Percentiles rank a stretch among this genome's conserved stretches.
These are phyloP conservation scores for Chiua virens DNA, from an alignment of 768 basidiomycete species.

Conservation along the genomic window DNA sequence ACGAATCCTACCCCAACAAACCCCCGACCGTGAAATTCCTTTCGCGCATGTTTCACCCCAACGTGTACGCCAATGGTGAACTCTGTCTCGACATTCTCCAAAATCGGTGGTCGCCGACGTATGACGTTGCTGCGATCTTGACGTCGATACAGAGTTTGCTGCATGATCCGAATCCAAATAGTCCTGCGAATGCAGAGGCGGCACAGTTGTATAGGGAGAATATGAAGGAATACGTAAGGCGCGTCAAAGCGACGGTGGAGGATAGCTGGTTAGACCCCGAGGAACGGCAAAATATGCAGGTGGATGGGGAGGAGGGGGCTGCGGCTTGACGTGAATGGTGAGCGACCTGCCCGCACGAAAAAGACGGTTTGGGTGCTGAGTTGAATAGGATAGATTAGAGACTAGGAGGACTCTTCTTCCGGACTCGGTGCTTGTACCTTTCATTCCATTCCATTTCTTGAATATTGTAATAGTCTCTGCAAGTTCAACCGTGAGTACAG, in stretches of 20 bases:
- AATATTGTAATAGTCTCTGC: too few relatives aligned
- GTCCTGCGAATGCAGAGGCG: slow-evolving; percentile 97
- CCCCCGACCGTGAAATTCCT: slow-evolving; percentile 97
- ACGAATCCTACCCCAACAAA: slow-evolving; percentile 98
- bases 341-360: too few relatives aligned
- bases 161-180: slow-evolving; percentile 98
- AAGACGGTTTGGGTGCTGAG: background rate
- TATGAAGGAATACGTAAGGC: slow-evolving; percentile 95
- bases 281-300: slow-evolving; percentile 61
- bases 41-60: slow-evolving; percentile 98
- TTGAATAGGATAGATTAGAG: slow-evolving; percentile 1
- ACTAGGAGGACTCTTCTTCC: background rate
- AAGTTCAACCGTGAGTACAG: too few relatives aligned
- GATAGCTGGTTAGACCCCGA: slow-evolving; percentile 89
- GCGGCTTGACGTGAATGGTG: background rate
- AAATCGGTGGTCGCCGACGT: slow-evolving; percentile 98
- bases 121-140: slow-evolving; percentile 97
- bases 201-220: slow-evolving; percentile 96
- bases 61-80: slow-evolving; percentile 98
- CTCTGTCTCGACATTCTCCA: slow-evolving; percentile 98
- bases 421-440: slow-evolving; percentile 3
- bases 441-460: too few relatives aligned
- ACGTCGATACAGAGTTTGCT: slow-evolving; percentile 94
- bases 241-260: slow-evolving; percentile 92
- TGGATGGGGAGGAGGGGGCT: slow-evolving; percentile 28